phyloP scores from a whole-genome alignment of 2,329 filamentous ascomycete species.

The Apiospora pterosperma region DNA sequence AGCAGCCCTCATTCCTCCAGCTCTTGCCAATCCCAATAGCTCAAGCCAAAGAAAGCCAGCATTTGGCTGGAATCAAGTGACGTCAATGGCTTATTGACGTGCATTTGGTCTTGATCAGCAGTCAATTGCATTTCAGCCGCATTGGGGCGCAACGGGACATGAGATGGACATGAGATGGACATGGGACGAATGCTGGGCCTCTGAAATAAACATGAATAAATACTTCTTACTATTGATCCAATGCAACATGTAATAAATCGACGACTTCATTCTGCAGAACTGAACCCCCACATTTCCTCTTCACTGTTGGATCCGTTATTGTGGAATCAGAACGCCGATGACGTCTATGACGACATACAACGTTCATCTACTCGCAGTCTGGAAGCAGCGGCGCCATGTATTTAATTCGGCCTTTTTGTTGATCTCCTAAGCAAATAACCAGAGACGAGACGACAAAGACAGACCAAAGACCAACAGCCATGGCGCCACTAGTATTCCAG shows the following conservation, averaged over 20 bases:
- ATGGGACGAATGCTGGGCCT: too few species aligned
- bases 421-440: background rate
- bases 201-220: too few species aligned
- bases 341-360: constrained; percentile 4
- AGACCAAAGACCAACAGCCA: constrained; percentile 2
- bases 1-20: background rate
- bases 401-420: background rate
- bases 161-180: too few species aligned
- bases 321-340: background rate
- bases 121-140: background rate
- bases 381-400: background rate
- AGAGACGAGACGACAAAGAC: background rate
- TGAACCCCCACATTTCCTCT: background rate
- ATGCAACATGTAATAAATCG: background rate
- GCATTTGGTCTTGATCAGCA: background rate
- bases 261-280: background rate
- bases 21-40: background rate
- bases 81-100: background rate
- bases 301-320: background rate
- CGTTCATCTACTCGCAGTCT: background rate
- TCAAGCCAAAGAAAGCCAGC: background rate
- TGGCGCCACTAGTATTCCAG: constrained; percentile 36
- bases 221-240: too few species aligned
- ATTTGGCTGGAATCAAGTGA: background rate
- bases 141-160: too few species aligned